These are phyloP conservation scores for Leccinum arenicola DNA, from an alignment of 768 basidiomycete genomes.

Conservation along the genomic window DNA sequence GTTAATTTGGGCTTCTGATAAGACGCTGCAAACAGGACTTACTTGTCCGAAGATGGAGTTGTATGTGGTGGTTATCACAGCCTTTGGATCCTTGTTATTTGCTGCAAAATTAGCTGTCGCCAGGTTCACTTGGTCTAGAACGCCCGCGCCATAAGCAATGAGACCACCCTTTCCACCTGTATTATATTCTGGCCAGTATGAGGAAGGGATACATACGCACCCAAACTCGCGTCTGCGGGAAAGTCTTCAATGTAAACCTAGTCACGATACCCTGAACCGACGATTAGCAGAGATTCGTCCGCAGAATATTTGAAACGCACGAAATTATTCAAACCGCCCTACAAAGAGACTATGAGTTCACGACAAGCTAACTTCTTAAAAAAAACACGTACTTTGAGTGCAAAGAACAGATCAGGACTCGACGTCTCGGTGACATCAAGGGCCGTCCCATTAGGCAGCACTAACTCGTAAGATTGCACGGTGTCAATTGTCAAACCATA, in stretches of 20 bases:
- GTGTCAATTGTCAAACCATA: conserved; percentile 58
- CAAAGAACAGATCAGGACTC: conserved; percentile 42
- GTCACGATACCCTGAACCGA: conserved; percentile 53
- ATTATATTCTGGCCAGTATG: not conserved
- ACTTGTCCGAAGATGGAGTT: conserved; percentile 23
- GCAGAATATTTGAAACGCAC: conserved; percentile 19
- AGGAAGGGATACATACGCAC: conserved; percentile 33
- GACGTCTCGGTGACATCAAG: conserved; percentile 32
- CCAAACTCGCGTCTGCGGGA: conserved; percentile 59
- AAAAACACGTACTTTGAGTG: conserved; percentile 35
- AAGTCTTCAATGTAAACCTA: conserved; percentile 49
- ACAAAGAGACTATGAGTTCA: not conserved
- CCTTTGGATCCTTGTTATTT: conserved; percentile 23
- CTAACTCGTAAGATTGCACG: conserved; percentile 52
- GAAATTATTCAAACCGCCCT: conserved; percentile 68
- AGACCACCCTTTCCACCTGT: conserved; percentile 44
- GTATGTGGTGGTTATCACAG: conserved; percentile 41
- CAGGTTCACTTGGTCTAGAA: conserved; percentile 10
- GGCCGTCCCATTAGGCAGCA: conserved; percentile 44
- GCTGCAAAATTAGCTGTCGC: conserved; percentile 23
- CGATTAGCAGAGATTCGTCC: not conserved
- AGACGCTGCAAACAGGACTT: no score
- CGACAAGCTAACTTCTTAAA: not conserved
- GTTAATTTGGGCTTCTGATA: not conserved
- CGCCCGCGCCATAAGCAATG: conserved; percentile 28